phyloP scores from a whole-genome alignment of 805 yeast species.

The Starmerella cellae region DNA sequence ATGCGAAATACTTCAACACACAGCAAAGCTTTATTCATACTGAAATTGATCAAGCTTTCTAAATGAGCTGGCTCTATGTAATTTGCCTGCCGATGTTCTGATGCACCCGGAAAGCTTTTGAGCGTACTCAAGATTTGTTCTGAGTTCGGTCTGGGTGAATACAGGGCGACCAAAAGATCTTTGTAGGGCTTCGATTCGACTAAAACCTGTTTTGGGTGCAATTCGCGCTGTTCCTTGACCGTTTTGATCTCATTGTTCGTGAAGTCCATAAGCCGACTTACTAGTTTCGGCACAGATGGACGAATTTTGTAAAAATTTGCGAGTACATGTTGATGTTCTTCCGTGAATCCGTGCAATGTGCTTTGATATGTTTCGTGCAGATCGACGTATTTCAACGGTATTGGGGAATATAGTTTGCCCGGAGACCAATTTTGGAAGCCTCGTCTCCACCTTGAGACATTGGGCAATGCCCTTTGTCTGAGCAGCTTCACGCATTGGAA shows the following conservation, averaged over 20 bases:
- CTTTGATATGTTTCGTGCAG: slow-evolving; percentile 13
- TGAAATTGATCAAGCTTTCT: slow-evolving; percentile 24
- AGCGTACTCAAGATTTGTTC: slow-evolving; percentile 8
- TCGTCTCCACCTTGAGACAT: no score
- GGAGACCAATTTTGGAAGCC: slow-evolving; percentile 8
- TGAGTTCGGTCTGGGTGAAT: not conserved
- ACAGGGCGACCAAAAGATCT: slow-evolving; percentile 6
- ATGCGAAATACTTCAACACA: slow-evolving; percentile 20
- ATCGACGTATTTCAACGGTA: slow-evolving; percentile 3
- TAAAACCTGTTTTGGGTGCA: not conserved
- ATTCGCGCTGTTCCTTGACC: not conserved
- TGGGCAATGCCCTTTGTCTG: no score
- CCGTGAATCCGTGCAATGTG: slow-evolving; percentile 4
- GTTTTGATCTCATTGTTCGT: not conserved
- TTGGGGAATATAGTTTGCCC: not conserved
- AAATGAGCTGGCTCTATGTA: slow-evolving; percentile 25
- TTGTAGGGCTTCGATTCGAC: slow-evolving; percentile 1
- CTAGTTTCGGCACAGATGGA: not conserved
- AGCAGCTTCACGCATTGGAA: no score
- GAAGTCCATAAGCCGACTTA: slow-evolving; percentile 1
- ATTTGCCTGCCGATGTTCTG: slow-evolving; percentile 24
- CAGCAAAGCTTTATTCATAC: slow-evolving; percentile 15
- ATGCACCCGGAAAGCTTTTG: slow-evolving; percentile 22
- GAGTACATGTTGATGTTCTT: slow-evolving; percentile 1
- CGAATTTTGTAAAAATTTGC: not conserved